Evolutionary conservation across 257 asterid species (phyloP).

Genomic region (Haberlea rhodopensis): DNA sequence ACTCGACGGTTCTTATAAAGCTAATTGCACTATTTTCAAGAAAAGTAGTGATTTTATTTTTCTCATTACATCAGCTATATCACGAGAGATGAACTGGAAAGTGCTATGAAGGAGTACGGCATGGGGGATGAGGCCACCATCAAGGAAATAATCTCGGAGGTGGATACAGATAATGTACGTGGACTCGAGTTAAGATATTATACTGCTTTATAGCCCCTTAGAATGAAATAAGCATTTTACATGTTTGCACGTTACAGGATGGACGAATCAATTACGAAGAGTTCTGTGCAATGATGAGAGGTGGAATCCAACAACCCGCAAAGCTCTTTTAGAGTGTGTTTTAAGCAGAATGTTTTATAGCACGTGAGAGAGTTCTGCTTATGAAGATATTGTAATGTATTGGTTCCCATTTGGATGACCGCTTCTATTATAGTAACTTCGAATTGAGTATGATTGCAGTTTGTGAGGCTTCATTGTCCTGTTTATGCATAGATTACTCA

Average conservation of each 20-base stretch:
- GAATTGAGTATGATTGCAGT: not conserved
- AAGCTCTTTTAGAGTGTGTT: constrained; percentile 50
- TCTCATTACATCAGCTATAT: constrained; percentile 42
- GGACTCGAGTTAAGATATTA: constrained; percentile 9
- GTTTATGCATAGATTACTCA: constrained; percentile 7
- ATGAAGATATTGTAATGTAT: not conserved
- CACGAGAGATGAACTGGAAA: constrained; percentile 67
- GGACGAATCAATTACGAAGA: constrained; percentile 89
- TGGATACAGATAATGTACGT: constrained; percentile 70
- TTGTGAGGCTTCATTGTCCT: constrained; percentile 3
- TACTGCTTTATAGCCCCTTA: not conserved
- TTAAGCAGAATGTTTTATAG: constrained; percentile 20
- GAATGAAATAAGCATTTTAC: constrained; percentile 11
- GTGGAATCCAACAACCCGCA: constrained; percentile 60
- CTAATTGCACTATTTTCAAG: not conserved
- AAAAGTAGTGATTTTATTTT: not conserved
- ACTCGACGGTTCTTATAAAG: not conserved
- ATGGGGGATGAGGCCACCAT: constrained; percentile 68
- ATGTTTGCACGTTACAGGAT: constrained; percentile 40
- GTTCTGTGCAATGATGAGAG: constrained; percentile 93
- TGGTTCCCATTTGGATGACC: constrained; percentile 6
- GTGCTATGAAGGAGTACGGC: constrained; percentile 67
- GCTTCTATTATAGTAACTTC: constrained; percentile 15
- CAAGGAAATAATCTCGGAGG: constrained; percentile 63
- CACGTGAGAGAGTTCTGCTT: constrained; percentile 12